Evolutionary conservation across 148 eudicot genomes (phyloP).

Genomic region (Selenicereus undatus): DNA sequence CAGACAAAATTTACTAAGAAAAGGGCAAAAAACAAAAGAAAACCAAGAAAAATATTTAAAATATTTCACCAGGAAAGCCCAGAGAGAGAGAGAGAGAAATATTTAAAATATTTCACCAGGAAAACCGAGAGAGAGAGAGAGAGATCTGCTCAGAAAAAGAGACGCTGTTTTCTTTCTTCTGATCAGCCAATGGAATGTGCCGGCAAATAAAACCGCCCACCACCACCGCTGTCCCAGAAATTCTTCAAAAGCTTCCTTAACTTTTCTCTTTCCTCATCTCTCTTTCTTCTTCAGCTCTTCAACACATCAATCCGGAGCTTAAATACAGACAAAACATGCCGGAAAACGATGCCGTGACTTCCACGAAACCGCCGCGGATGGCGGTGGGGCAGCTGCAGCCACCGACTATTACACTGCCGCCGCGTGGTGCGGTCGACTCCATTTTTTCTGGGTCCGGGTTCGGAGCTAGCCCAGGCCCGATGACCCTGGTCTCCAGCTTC

Average conservation of each 20-base stretch:
- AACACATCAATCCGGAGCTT: not conserved
- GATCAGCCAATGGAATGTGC: not conserved
- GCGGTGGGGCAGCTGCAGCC: slow-evolving; percentile 1
- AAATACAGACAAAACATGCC: slow-evolving; percentile 20
- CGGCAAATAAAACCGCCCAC: not conserved
- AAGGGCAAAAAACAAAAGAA: not conserved
- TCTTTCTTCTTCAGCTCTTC: not conserved
- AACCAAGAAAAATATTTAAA: not conserved
- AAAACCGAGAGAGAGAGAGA: not conserved
- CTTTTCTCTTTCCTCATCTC: not conserved
- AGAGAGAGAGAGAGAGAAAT: not conserved
- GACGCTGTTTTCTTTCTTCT: not conserved
- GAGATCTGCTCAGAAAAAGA: not conserved
- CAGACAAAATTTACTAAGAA: not conserved
- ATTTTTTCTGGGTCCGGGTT: slow-evolving; percentile 49
- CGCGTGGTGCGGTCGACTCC: slow-evolving; percentile 41
- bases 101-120: not conserved
- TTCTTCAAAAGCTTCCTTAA: not conserved
- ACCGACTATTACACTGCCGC: slow-evolving; percentile 52
- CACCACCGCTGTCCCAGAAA: not conserved
- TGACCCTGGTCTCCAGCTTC: slow-evolving; percentile 67
- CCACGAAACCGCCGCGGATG: slow-evolving; percentile 13
- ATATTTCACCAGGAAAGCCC: not conserved
- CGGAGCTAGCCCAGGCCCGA: slow-evolving; percentile 73
- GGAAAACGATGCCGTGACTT: slow-evolving; percentile 25